Percentiles rank a stretch among this genome's conserved stretches.
These are phyloP conservation scores for Leishmania tropica DNA, from an alignment of 208 protist genomes.

Conservation along the genomic window DNA sequence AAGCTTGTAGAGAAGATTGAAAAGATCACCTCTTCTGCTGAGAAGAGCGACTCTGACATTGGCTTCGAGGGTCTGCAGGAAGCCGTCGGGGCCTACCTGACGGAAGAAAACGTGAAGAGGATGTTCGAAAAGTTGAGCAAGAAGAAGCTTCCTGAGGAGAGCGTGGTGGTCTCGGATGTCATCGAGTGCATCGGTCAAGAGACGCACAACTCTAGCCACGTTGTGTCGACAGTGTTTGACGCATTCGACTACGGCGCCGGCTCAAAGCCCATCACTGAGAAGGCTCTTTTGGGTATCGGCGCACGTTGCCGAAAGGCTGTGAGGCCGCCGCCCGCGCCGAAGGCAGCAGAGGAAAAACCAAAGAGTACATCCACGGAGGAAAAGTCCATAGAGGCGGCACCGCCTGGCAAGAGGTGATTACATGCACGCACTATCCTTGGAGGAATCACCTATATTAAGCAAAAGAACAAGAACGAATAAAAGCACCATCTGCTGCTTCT, in stretches of 20 bases:
- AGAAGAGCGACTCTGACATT: constrained; percentile 77
- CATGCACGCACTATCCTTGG: not conserved
- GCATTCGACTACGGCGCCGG: constrained; percentile 87
- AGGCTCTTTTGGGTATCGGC: constrained; percentile 75
- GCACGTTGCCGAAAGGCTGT: constrained; percentile 77
- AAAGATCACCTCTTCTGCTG: constrained; percentile 75
- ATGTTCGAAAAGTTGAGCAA: constrained; percentile 83
- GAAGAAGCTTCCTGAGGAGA: constrained; percentile 77
- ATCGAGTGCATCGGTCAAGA: constrained; percentile 86
- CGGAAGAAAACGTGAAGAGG: constrained; percentile 75
- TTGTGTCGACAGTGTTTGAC: constrained; percentile 90
- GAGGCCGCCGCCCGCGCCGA: constrained; percentile 24
- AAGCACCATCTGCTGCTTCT: not conserved
- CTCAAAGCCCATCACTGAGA: constrained; percentile 82
- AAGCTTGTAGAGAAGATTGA: constrained; percentile 76
- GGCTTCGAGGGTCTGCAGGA: constrained; percentile 71
- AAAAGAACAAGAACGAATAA: not conserved
- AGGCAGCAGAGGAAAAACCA: constrained; percentile 20
- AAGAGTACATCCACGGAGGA: constrained; percentile 6
- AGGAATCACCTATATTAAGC: not conserved
- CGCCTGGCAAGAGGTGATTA: constrained; percentile 18
- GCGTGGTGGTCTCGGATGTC: constrained; percentile 79
- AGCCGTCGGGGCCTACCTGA: constrained; percentile 73
- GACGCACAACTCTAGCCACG: constrained; percentile 87
- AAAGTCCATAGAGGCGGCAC: not conserved